Base-by-base conservation (phyloP, 768 basidiomycete genomes). In the Candolleomyces efflorescens region DNA sequence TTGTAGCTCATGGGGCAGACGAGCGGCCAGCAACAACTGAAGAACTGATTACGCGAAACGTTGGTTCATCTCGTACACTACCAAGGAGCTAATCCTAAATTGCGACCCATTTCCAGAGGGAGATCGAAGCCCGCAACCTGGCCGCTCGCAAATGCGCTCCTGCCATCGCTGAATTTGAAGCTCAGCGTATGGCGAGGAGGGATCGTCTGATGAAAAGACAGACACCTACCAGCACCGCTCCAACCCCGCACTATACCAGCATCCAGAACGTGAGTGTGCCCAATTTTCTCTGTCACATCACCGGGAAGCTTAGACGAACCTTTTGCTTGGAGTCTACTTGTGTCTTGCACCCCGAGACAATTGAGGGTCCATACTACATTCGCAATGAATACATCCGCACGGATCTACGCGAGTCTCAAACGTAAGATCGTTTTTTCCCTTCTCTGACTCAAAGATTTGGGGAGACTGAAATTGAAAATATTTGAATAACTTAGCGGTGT, bases 341-440 rank as follows among this genome's bases (percentile, higher is more conserved):
- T 57, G 79, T 83, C 7, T 72, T 83, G 1, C 69, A 80, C 7
- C 81, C 82, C n/a, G 77, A 79, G 55, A 77, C 78, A 2, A 82
- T 80, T 0, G 80, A 82, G 60, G 82, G 82, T 0, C 82, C 82
- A 0, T 83, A 83, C 62, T 79, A 82, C 61, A 82, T 56, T 67
- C 63, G 3, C 70, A 70, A 36, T 36, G 58, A 59, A 22, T 43
- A 27, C 44, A 41, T 59, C 46, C 55, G 55, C 38, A 61, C 41
- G 18, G 55, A 56, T 44, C 22, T 57, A 24, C 53, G 52, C 15
- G 58, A 59, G 32, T 39, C 43, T 2, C 58, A 59, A 41, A 10
- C 52, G 58, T 54, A 41, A 46, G 53, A 27, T 18, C 9, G 1
- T 3, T 6, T 23, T 23, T 11, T 23, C 54, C 9, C 24, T 26